Conservation (phyloP, 768 basidiomycete species). For the Lactarius quietus region DNA sequence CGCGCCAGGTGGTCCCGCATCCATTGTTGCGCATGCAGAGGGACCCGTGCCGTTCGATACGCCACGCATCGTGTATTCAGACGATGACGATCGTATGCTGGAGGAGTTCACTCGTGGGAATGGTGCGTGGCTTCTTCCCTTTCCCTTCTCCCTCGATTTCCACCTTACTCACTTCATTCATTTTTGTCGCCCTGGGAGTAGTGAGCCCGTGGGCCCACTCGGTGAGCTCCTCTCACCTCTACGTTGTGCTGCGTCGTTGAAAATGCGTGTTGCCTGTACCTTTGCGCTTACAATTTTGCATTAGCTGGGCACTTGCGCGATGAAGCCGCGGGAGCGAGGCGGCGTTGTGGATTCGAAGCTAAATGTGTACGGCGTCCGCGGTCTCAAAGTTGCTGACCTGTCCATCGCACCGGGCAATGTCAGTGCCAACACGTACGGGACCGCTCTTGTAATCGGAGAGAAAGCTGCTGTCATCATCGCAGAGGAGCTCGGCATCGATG, state of each 20-base stretch:
- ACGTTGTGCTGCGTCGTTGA: too few species aligned
- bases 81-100: conserved; percentile 37
- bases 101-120: conserved; percentile 29
- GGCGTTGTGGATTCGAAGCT: too few species aligned
- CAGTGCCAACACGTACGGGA: conserved; percentile 41
- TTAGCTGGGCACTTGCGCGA: too few species aligned
- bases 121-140: background rate
- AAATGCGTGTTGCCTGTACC: too few species aligned
- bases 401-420: conserved; percentile 41
- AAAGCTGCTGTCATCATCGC: conserved; percentile 57
- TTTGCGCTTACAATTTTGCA: too few species aligned
- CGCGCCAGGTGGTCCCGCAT: conserved; percentile 31
- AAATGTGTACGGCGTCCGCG: conserved; percentile 57
- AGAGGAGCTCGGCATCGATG: conserved; percentile 40
- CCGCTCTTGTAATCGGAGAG: conserved; percentile 47
- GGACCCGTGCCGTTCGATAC: conserved; percentile 30
- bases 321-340: too few species aligned
- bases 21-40: conserved; percentile 12
- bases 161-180: background rate
- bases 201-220: conserved; percentile 14
- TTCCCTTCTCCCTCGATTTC: background rate
- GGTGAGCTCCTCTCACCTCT: conserved; percentile 33
- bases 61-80: conserved; percentile 34
- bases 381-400: conserved; percentile 64
- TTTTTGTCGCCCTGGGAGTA: background rate